Evolutionary conservation across 345 rosid genomes (phyloP).

Genomic region (Iberis pinnata): DNA sequence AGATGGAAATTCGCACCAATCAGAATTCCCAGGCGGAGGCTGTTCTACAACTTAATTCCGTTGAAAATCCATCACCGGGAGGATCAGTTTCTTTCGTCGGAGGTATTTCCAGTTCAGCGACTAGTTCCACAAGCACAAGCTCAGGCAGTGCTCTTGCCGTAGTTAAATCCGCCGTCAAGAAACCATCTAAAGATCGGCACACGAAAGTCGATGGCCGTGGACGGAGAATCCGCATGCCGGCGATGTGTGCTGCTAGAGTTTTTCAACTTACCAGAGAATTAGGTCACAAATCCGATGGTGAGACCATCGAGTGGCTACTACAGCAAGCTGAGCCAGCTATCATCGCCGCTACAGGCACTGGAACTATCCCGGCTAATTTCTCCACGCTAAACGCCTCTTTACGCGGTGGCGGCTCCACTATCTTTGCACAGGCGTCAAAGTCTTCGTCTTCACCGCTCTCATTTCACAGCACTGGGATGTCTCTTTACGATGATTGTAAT

Average conservation of each 20-base stretch:
- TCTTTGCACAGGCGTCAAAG: conserved; percentile 51
- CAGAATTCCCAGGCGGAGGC: too few relatives aligned
- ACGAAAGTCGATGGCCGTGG: conserved; percentile 89
- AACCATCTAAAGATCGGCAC: conserved; percentile 70
- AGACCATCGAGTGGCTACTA: conserved; percentile 77
- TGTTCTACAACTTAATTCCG: conserved; percentile 32
- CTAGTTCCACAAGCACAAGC: conserved; percentile 23
- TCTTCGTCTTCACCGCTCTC: conserved; percentile 50
- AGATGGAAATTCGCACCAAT: conserved; percentile 28
- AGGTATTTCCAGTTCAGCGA: conserved; percentile 32
- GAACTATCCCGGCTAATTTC: conserved; percentile 84
- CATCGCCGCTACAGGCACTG: conserved; percentile 70
- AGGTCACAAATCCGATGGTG: conserved; percentile 79
- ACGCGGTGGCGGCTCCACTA: conserved; percentile 56
- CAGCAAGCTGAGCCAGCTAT: conserved; percentile 82
- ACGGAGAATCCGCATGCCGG: conserved; percentile 81
- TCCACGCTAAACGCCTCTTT: conserved; percentile 62
- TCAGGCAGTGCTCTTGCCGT: conserved; percentile 20
- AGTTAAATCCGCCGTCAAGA: conserved; percentile 37
- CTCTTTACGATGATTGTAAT: conserved; percentile 36
- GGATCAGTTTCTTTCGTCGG: conserved; percentile 43
- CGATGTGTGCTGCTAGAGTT: conserved; percentile 75
- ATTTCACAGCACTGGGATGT: conserved; percentile 47
- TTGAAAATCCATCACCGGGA: conserved; percentile 32
- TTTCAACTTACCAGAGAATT: conserved; percentile 70